Conservation (phyloP, 192 early-diverging fungal genomes). For the Mortierella alpina region DNA sequence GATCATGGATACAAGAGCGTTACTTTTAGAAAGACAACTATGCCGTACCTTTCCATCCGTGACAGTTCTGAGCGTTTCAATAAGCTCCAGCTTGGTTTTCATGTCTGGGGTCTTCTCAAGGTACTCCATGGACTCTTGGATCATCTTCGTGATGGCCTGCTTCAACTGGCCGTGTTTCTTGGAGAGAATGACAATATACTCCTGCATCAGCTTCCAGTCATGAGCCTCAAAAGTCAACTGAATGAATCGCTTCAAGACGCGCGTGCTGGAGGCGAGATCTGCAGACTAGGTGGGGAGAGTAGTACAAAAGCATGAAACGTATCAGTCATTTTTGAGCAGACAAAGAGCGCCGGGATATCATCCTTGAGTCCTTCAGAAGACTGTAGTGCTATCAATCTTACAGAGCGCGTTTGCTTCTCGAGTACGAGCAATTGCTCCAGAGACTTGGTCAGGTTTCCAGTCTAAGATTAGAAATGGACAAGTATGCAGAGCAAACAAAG, state of each 20-base stretch:
- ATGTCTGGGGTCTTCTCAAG: constrained; percentile 88
- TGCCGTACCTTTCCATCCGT: constrained; percentile 93
- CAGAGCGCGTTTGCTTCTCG: constrained; percentile 97
- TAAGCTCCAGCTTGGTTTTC: constrained; percentile 88
- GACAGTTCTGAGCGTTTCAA: constrained; percentile 92
- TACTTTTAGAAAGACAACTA: background rate
- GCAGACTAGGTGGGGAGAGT: constrained; percentile 65
- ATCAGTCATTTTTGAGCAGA: background rate
- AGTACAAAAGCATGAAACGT: background rate
- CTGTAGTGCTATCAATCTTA: constrained; percentile 35
- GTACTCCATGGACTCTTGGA: constrained; percentile 90
- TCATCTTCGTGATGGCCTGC: constrained; percentile 94
- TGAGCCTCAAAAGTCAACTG: constrained; percentile 74
- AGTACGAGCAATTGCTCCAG: constrained; percentile 87
- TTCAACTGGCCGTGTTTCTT: constrained; percentile 98
- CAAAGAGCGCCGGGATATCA: background rate
- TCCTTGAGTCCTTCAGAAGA: constrained; percentile 7
- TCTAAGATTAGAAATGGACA: constrained; percentile 43
- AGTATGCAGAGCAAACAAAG: background rate
- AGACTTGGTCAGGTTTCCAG: constrained; percentile 81
- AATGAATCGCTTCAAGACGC: constrained; percentile 85
- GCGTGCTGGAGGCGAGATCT: constrained; percentile 89
- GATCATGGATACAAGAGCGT: background rate
- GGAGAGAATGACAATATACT: constrained; percentile 90
- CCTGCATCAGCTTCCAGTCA: constrained; percentile 93